Evolutionary conservation across 352 stramenopile genomes (phyloP).

Genomic region (Globisporangium abappressorium): DNA sequence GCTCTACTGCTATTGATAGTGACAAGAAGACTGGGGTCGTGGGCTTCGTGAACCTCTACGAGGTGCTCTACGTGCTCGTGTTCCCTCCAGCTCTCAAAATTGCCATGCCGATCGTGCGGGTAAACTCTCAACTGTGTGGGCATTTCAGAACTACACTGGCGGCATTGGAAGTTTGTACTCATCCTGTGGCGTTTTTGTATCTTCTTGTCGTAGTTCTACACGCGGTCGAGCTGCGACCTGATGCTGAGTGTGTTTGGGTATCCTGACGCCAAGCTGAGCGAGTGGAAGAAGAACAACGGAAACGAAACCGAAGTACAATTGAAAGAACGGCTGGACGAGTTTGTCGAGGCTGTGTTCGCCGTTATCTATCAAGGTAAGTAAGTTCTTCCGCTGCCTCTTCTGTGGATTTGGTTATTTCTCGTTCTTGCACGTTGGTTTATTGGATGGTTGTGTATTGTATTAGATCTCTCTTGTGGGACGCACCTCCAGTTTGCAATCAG

Average conservation of each 20-base stretch:
- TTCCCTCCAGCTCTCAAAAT: slow-evolving; percentile 25
- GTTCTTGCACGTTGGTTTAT: neutral
- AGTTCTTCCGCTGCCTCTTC: neutral
- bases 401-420: no score
- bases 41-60: slow-evolving; percentile 44
- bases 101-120: slow-evolving; percentile 21
- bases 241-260: slow-evolving; percentile 54
- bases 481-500: slow-evolving; percentile 51
- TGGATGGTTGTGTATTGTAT: no score
- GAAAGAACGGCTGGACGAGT: slow-evolving; percentile 25
- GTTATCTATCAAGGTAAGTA: slow-evolving; percentile 25
- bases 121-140: neutral
- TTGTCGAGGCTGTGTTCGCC: slow-evolving; percentile 25
- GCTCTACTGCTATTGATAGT: neutral
- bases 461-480: slow-evolving; percentile 38
- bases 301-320: neutral
- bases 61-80: slow-evolving; percentile 55
- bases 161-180: neutral
- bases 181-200: neutral
- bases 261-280: slow-evolving; percentile 32
- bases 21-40: slow-evolving; percentile 21
- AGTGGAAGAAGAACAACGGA: slow-evolving; percentile 16
- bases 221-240: slow-evolving; percentile 46
- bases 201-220: slow-evolving; percentile 44
- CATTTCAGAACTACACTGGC: neutral